Conservation (phyloP, 345 rosid species). For the Hypericum androsaemum region DNA sequence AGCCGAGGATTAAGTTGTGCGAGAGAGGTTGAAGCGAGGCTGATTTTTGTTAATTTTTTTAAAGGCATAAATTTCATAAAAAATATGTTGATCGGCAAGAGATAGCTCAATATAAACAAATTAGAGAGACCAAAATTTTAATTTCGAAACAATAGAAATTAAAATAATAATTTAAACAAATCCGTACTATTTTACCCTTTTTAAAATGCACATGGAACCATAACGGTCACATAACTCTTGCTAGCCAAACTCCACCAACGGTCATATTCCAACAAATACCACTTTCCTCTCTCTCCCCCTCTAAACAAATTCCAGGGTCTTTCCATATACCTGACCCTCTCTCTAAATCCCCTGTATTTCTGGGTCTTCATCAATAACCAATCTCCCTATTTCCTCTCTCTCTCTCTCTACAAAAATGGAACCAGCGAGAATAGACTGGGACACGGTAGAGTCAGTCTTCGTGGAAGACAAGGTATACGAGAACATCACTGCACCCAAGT, state of each 20-base stretch:
- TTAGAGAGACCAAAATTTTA: no score
- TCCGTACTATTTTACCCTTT: no score
- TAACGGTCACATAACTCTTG: conserved; percentile 31
- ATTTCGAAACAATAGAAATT: no score
- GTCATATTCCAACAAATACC: neutral
- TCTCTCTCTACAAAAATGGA: conserved; percentile 35
- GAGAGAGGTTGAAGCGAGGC: no score
- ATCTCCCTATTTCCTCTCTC: conserved; percentile 6
- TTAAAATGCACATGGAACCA: no score
- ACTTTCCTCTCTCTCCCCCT: neutral
- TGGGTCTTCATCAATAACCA: neutral
- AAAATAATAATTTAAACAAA: no score
- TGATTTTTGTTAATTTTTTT: no score
- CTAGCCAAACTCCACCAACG: conserved; percentile 6
- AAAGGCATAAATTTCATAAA: no score
- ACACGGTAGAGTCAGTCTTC: conserved; percentile 57
- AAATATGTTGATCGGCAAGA: no score
- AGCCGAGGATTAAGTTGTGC: no score
- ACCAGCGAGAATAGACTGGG: conserved; percentile 93
- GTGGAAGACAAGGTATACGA: conserved; percentile 65
- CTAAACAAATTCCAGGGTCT: conserved; percentile 15
- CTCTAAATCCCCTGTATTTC: conserved; percentile 4
- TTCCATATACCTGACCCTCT: conserved; percentile 3
- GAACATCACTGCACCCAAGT: conserved; percentile 75
- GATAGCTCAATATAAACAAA: no score